Evolutionary conservation across 805 yeast species (phyloP), one percentile per base, ranked within the genome.

Genomic region (Yamadazyma paraphyllophila): DNA sequence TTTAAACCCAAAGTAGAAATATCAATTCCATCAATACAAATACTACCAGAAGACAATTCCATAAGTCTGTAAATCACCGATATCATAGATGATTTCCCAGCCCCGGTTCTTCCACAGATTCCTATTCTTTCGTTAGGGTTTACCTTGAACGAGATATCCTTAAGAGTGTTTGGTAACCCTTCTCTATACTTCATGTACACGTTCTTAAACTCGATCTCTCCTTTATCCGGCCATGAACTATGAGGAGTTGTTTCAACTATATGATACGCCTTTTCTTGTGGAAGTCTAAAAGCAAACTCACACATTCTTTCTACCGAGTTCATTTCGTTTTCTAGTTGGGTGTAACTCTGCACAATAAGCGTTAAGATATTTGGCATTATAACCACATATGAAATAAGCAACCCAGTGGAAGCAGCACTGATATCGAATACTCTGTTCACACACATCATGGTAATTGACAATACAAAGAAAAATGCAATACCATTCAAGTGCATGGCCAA

Each of bases 101-200:
- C 95, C 55, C 96, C 96, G 0, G 96, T 88, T 60, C 96, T 76
- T 36, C 96, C 96, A 68, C 91, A 85, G 45, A 88, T 82, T 38
- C 96, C 96, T 53, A 88, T 76, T 59, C 83, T 87, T 60, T 88
- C 88, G 13, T 75, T 67, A 0, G 83, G 76, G 6, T 69, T 61
- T 36, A 85, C 69, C 8, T 51, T 65, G 53, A 74, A 58, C 17
- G 54, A 60, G 44, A 82, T 53, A 45, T 73, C 59, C 45, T 73
- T 77, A 55, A 83, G 65, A 4, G 81, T 86, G 26, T 73, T 59
- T 3, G 88, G 88, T 43, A 82, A 64, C 0, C 74, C 82, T 0
- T 78, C 79, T 60, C 87, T 72, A 58, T 82, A 82, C 12, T 76
- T 67, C 67, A 82, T 61, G 3, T 71, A 68, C 4, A 73, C 85